Base-by-base conservation (phyloP, 805 yeast genomes). In the Pichia kluyveri region DNA sequence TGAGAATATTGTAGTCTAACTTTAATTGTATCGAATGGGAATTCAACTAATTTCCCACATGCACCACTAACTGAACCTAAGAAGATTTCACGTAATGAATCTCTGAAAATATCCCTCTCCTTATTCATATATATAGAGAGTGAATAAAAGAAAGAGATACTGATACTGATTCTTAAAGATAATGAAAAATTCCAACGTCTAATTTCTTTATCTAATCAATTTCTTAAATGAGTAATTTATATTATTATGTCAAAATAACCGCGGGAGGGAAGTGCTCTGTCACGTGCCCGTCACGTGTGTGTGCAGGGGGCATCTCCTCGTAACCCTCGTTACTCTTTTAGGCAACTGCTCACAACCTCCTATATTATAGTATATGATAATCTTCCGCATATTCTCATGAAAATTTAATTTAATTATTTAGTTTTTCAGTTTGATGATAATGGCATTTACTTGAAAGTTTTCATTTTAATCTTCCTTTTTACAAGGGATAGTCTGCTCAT, bases 1-100 rank as follows among this genome's bases (percentile, higher is more conserved):
- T 86, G 93, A 1, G 88, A 77, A 47, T 65, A 67, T 60, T 84
- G 91, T 31, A 91, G 70, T 49, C 96, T 72, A 4, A 90, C 98
- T 65, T 90, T 90, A 41, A 89, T 75, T 0, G 97, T 91, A 59
- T 90, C 98, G 55, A 90, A 88, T 0, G 98, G 98, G 58, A 82
- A 90, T 63, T 90, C 98, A 14, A 90, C 76, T 31, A 84, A 56
- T 61, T 90, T 91, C 1, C 96, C 96, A 5, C 80, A 64, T 47
- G 87, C 83, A 15, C 98, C 98, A 0, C 96, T 77, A 1, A 76
- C 56, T 3, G 80, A 79, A 12, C 82, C 82, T 46, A 61, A 69
- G 2, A 68, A 56, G 23, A 77, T 63, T 51, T 77, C 82, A 49
- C 67, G 68, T 11, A 56, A 27, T 15, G 66, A 60, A 17, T 63